Base-by-base conservation (phyloP, 2,329 filamentous ascomycete species). In the Penicillium sp. region DNA sequence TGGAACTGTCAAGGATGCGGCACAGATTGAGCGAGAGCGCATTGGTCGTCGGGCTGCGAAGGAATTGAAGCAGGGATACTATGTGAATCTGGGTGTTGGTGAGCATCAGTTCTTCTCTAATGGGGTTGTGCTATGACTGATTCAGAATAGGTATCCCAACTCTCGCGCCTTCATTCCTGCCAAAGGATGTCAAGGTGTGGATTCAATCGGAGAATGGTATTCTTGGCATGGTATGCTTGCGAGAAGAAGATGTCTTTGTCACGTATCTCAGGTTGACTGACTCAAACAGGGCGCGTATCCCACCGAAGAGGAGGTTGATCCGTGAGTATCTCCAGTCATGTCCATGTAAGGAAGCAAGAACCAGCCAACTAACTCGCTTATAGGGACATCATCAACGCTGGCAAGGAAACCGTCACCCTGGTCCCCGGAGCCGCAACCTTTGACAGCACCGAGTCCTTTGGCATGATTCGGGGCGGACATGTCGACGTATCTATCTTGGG, bases 121-220 rank as follows among this genome's bases (percentile, higher is more conserved):
- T 1, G 12, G n/a, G 31, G 20, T n/a, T 41, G 25, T n/a, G 10
- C 38, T 2, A 20, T 20, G 47, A n/a, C 45, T 65, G 10, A 65
- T 25, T 31, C 35, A 47, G 31, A 8, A n/a, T 41, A 74, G 85
- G 91, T n/a, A 92, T 96, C 73, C 92, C 91, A 0, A 96, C 91
- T 14, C 81, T 95, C n/a, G 90, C 91, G 0, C 90, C 91, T 0
- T 89, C 87, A 0, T 92, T 90, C 73, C 78, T 96, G 6, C 86
- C 89, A 1, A 75, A 84, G 0, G 84, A 84, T 53, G 83, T 86
- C 15, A 86, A 89, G 61, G 91, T 96, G 34, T 92, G 91, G 86
- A 84, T 96, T 45, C 91, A 96, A 74, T 91, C 88, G 0, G 91
- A 96, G 78, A 96, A 96, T 75, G 91, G 91, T 11, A 89, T 96